Evolutionary conservation across 1,284 basidiomycete species (phyloP).

Genomic region (Papiliotrema terrestris): DNA sequence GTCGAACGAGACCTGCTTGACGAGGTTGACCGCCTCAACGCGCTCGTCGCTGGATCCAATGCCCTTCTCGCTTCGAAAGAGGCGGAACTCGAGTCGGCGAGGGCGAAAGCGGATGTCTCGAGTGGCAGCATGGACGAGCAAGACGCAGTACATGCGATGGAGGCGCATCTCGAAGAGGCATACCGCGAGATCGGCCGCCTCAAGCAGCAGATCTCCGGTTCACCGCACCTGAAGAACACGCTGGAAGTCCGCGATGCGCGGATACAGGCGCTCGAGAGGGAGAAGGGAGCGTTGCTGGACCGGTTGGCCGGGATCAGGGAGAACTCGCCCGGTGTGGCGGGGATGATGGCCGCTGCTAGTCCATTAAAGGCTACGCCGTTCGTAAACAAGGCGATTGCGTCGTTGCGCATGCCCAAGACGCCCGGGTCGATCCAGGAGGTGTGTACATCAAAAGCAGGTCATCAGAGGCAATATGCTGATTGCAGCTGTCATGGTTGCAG

Average conservation of each 20-base stretch:
- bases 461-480: neutral
- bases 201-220: slow-evolving; percentile 56
- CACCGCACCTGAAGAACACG: slow-evolving; percentile 32
- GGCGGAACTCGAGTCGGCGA: slow-evolving; percentile 27
- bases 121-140: slow-evolving; percentile 5
- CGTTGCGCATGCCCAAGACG: slow-evolving; percentile 39
- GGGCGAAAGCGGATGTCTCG: slow-evolving; percentile 5
- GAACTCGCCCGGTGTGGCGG: slow-evolving; percentile 2
- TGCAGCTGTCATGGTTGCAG: slow-evolving; percentile 45
- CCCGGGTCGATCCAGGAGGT: slow-evolving; percentile 46
- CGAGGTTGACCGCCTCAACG: slow-evolving; percentile 14
- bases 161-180: slow-evolving; percentile 73
- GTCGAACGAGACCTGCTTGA: slow-evolving; percentile 4
- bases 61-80: slow-evolving; percentile 23
- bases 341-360: slow-evolving; percentile 15
- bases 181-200: slow-evolving; percentile 74
- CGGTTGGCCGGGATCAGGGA: slow-evolving; percentile 15
- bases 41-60: slow-evolving; percentile 18
- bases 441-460: slow-evolving; percentile 6
- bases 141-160: slow-evolving; percentile 55
- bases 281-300: slow-evolving; percentile 34
- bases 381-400: slow-evolving; percentile 33
- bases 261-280: slow-evolving; percentile 39
- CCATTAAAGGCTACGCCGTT: slow-evolving; percentile 36
- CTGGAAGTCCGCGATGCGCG: slow-evolving; percentile 35